phyloP scores from a whole-genome alignment of 1,284 basidiomycete genomes.

The Omphalotus olearius region DNA sequence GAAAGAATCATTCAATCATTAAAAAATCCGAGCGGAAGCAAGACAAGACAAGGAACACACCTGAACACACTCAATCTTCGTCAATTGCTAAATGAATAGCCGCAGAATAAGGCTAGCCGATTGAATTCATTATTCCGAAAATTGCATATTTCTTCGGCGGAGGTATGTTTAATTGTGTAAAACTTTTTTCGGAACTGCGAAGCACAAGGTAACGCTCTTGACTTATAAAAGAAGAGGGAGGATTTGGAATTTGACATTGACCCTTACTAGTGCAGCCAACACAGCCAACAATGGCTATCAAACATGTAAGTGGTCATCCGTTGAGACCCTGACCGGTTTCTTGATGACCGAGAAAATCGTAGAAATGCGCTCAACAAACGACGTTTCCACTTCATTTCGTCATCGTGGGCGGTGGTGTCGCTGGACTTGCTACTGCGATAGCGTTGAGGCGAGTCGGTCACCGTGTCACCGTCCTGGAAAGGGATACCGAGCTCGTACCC shows the following conservation, averaged over 20 bases:
- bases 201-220: no score
- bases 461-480: slow-evolving; percentile 49
- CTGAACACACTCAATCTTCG: no score
- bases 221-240: no score
- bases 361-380: neutral
- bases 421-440: slow-evolving; percentile 51
- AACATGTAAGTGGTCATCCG: neutral
- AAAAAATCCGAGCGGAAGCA: no score
- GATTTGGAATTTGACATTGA: neutral
- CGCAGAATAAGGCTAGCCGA: no score
- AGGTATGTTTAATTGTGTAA: no score
- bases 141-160: no score
- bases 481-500: slow-evolving; percentile 28
- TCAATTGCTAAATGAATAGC: no score
- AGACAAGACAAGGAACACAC: no score
- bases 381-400: slow-evolving; percentile 33
- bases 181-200: no score
- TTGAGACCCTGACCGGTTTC: neutral
- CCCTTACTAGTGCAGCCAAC: neutral
- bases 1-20: no score
- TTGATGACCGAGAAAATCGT: neutral
- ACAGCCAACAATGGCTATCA: neutral
- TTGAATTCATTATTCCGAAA: no score
- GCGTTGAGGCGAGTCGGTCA: slow-evolving; percentile 54
- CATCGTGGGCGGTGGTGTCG: slow-evolving; percentile 47